Percentiles rank a stretch among this genome's conserved stretches.
Evolutionary conservation across 1,284 basidiomycete genomes (phyloP).

Genomic region (Fomitiporia mediterranea): DNA sequence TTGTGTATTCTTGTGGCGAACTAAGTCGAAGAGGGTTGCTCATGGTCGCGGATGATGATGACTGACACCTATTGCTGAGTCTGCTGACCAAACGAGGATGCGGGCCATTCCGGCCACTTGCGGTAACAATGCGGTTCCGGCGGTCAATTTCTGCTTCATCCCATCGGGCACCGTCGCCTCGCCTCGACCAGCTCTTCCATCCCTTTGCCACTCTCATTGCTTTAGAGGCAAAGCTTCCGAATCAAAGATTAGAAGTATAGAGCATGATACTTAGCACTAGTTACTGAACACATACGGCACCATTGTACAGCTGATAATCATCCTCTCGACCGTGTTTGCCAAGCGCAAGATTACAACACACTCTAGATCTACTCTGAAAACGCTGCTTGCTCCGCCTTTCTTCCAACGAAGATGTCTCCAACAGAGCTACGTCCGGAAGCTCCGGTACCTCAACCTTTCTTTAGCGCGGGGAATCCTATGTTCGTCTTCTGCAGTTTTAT

Average conservation of each 20-base stretch:
- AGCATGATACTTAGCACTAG: not conserved
- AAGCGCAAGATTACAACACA: not conserved
- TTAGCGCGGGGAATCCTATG: slow-evolving; percentile 38
- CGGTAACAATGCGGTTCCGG: not conserved
- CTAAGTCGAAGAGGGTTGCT: slow-evolving; percentile 28
- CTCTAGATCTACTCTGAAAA: not conserved
- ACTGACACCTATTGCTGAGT: too few relatives aligned
- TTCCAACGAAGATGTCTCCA: not conserved
- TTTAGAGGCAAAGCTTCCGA: not conserved
- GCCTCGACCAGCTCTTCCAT: not conserved
- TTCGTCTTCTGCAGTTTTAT: slow-evolving; percentile 22
- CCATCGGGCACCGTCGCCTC: not conserved
- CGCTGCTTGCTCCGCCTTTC: not conserved
- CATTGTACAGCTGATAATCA: too few relatives aligned
- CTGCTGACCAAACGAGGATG: not conserved
- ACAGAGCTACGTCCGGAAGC: not conserved
- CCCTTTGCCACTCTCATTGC: not conserved
- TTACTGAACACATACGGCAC: too few relatives aligned
- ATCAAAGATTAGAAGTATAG: not conserved
- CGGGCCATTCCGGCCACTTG: not conserved
- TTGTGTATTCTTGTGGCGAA: slow-evolving; percentile 47
- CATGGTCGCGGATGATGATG: slow-evolving; percentile 4
- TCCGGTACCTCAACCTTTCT: slow-evolving; percentile 22
- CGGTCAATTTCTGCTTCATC: not conserved
- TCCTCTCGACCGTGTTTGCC: too few relatives aligned